These are phyloP conservation scores for Fusarium lateritium DNA, from an alignment of 2,329 filamentous ascomycete genomes.

Conservation along the genomic window DNA sequence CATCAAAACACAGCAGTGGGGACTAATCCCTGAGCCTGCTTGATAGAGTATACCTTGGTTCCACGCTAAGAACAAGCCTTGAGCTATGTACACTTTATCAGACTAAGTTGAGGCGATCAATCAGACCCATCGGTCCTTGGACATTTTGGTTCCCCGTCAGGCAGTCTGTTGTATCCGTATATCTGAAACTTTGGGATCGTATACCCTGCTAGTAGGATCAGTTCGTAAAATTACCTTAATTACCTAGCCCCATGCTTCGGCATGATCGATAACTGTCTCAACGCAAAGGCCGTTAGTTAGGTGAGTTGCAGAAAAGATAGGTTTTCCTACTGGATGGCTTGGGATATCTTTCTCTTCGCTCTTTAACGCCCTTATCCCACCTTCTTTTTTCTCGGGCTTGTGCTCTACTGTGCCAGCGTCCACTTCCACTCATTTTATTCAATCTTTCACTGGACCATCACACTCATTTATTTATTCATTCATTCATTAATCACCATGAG, in stretches of 20 bases:
- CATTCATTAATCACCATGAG: not conserved
- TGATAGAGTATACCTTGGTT: too few relatives aligned
- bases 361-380: not conserved
- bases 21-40: too few relatives aligned
- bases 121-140: not conserved
- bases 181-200: not conserved
- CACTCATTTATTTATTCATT: not conserved
- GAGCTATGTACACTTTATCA: too few relatives aligned
- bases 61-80: too few relatives aligned
- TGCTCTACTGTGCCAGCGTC: not conserved
- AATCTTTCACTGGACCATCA: too few relatives aligned
- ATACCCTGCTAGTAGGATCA: not conserved
- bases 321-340: not conserved
- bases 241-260: not conserved
- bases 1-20: too few relatives aligned
- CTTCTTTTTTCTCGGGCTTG: not conserved
- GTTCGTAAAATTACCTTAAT: not conserved
- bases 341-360: not conserved
- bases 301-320: not conserved
- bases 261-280: not conserved
- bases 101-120: not conserved
- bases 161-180: not conserved
- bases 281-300: not conserved
- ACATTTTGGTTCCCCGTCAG: not conserved
- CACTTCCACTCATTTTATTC: not conserved